These are phyloP conservation scores for Paramecium sonneborni DNA, from an alignment of 73 alveolate species.

Conservation along the genomic window DNA sequence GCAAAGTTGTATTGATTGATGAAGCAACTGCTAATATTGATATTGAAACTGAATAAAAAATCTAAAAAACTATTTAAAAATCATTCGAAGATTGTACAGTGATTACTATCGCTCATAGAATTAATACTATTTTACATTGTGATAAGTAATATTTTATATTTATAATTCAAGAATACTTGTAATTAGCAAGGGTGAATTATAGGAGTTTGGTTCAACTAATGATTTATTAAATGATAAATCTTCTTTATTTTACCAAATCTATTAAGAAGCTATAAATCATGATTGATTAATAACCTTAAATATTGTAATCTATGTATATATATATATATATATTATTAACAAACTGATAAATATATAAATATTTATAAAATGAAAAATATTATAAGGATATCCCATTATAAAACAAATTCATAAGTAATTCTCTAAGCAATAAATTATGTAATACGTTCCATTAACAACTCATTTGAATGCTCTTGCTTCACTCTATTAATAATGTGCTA, in stretches of 20 bases:
- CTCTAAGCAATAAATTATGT: not conserved
- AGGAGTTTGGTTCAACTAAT: conserved; percentile 48
- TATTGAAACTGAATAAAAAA: conserved; percentile 74
- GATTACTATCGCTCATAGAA: conserved; percentile 82
- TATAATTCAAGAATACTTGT: conserved; percentile 41
- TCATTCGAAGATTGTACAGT: conserved; percentile 79
- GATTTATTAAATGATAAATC: conserved; percentile 20
- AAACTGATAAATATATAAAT: not conserved
- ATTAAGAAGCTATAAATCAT: conserved; percentile 54
- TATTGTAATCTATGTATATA: too few species aligned
- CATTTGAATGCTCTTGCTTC: not conserved
- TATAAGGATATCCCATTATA: not conserved
- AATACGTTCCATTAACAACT: not conserved
- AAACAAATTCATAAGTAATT: not conserved
- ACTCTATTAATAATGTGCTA: not conserved
- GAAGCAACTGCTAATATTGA: conserved; percentile 82
- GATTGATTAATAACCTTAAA: not conserved
- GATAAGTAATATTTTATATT: conserved; percentile 57
- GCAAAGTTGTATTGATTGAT: conserved; percentile 69
- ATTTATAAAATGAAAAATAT: not conserved
- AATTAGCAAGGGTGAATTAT: conserved; percentile 37
- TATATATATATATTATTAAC: not conserved
- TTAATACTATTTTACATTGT: conserved; percentile 67
- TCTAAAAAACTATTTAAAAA: conserved; percentile 69
- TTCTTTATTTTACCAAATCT: conserved; percentile 47